Conservation (phyloP, 2,329 filamentous ascomycete species). For the Penicillium sp. region DNA sequence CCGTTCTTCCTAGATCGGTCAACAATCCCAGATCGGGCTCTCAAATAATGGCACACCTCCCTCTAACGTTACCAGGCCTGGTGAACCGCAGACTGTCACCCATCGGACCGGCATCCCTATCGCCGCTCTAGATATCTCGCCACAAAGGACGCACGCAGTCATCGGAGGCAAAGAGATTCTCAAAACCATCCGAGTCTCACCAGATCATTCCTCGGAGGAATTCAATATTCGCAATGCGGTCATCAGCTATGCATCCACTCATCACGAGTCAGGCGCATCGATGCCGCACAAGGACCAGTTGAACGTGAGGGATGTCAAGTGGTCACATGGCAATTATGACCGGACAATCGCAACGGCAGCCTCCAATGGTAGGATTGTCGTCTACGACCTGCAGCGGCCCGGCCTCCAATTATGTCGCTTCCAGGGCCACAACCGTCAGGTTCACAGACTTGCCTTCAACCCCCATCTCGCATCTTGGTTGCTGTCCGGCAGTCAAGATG, state of each 20-base stretch:
- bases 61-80: constrained; percentile 43
- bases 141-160: constrained; percentile 64
- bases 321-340: constrained; percentile 65
- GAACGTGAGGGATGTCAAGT: constrained; percentile 68
- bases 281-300: constrained; percentile 61
- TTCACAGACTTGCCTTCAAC: constrained; percentile 68
- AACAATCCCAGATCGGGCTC: neutral
- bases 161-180: constrained; percentile 68
- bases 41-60: constrained; percentile 10
- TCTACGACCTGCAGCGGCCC: constrained; percentile 66
- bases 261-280: constrained; percentile 51
- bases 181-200: constrained; percentile 64
- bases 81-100: constrained; percentile 59
- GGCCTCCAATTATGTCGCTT: constrained; percentile 64
- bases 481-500: constrained; percentile 67
- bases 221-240: constrained; percentile 66
- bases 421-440: constrained; percentile 67
- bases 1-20: constrained; percentile 8
- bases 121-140: constrained; percentile 65
- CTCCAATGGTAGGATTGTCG: constrained; percentile 66
- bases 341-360: constrained; percentile 66
- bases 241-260: constrained; percentile 59
- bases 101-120: constrained; percentile 69
- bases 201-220: constrained; percentile 62
- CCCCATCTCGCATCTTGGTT: constrained; percentile 63